These are phyloP conservation scores for Elasticomyces elasticus DNA, from an alignment of 495 filamentous ascomycete species.

Conservation along the genomic window DNA sequence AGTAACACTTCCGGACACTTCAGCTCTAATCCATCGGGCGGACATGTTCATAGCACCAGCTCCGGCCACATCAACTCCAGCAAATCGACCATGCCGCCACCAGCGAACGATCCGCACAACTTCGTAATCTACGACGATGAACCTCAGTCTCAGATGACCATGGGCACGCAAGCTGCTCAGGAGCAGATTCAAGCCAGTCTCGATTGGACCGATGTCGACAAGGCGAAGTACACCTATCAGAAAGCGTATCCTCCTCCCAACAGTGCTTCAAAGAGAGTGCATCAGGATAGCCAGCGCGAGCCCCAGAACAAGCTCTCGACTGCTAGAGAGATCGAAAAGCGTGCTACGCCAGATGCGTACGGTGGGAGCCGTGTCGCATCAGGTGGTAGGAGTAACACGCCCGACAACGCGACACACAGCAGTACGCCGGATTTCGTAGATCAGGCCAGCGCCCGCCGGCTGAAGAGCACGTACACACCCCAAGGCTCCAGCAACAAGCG, in stretches of 20 bases:
- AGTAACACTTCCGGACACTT: neutral
- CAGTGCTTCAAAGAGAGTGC: slow-evolving; percentile 16
- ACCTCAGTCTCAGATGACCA: neutral
- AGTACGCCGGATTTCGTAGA: slow-evolving; percentile 17
- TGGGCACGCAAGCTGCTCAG: neutral
- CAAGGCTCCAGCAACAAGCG: slow-evolving; percentile 1
- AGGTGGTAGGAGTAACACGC: neutral
- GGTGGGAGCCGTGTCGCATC: neutral
- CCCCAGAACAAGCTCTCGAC: neutral
- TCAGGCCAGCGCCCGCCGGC: neutral
- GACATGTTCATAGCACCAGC: neutral
- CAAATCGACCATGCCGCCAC: neutral
- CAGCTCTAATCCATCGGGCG: neutral
- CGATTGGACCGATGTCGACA: slow-evolving; percentile 2
- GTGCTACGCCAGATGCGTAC: neutral
- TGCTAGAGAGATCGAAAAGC: neutral
- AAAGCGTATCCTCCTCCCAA: slow-evolving; percentile 9
- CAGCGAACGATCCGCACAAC: neutral
- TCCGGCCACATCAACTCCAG: neutral
- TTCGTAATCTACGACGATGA: slow-evolving; percentile 1
- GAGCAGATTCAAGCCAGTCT: neutral
- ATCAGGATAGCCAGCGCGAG: neutral
- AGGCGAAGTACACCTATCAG: slow-evolving; percentile 10
- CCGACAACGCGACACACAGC: neutral
- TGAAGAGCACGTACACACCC: slow-evolving; percentile 5